Base-by-base conservation (phyloP, 192 early-diverging fungal genomes). In the Entophlyctis luteolus region DNA sequence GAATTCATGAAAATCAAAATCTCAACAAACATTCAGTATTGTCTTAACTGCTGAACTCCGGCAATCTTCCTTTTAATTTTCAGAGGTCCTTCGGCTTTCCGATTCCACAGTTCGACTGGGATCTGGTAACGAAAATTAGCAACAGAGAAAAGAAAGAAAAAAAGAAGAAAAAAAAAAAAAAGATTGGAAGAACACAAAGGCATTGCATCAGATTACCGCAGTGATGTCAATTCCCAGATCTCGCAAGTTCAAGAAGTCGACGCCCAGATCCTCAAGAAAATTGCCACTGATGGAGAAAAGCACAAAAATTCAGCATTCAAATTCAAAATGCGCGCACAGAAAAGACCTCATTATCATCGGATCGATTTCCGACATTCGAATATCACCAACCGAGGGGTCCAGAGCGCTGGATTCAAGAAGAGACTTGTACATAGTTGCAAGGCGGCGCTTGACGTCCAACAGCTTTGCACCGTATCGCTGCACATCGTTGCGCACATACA, bases 231-330 rank as follows among this genome's bases (percentile, higher is more conserved):
- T 70, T 5, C 82, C 82, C 18, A 80, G 28, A 12, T 84, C 82
- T 48, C 60, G 68, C 28, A 84, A 45, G 10, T 78, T 72, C 57
- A 75, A 56, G 25, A 86, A 59, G 73, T 95, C 94, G 36, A 97
- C 70, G 0, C 92, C 92, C 48, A 96, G 69, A 55, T 95, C 93
- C 62, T 92, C 93, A 48, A 96, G 89, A 79, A 94, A 95, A 78
- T 96, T 93, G 20, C 94, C 91, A 46, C 91, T 94, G 37, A n/a
- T n/a, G n/a, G n/a, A n/a, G n/a, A n/a, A n/a, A n/a, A n/a, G n/a
- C n/a, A n/a, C n/a, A 87, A 50, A 47, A 8, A n/a, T 14, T 20
- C 0, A 47, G 45, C 45, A 35, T 32, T 29, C 1, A 39, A 16
- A 23, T 39, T 0, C 32, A 49, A 14, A 28, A 62, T 52, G 45